These are phyloP conservation scores for Candida smagusa DNA, from an alignment of 1,139 yeast species.

Conservation along the genomic window DNA sequence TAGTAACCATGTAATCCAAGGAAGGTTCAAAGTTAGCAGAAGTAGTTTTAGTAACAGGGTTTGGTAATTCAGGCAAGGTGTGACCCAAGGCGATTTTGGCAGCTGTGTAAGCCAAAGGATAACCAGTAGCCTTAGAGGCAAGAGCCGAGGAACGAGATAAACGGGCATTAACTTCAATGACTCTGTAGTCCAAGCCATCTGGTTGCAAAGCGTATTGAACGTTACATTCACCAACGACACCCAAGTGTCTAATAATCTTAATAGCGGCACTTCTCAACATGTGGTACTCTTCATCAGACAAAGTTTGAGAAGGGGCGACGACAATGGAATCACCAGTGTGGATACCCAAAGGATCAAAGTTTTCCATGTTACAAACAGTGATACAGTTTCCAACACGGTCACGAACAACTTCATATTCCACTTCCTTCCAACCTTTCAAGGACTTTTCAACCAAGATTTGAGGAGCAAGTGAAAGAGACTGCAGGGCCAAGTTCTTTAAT, in stretches of 20 bases:
- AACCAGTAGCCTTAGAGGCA: conserved; percentile 98
- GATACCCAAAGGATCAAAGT: conserved; percentile 95
- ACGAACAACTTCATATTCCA: conserved; percentile 97
- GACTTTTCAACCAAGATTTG: conserved; percentile 96
- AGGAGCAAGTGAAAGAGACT: conserved; percentile 85
- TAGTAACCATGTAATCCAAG: conserved; percentile 92
- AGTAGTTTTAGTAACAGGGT: conserved; percentile 94
- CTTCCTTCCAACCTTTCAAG: conserved; percentile 98
- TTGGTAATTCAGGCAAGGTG: conserved; percentile 91
- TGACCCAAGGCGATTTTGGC: conserved; percentile 95
- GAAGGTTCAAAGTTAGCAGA: conserved; percentile 97
- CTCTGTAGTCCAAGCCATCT: conserved; percentile 91
- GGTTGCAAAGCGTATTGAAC: conserved; percentile 97
- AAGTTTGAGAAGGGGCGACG: conserved; percentile 97
- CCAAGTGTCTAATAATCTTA: conserved; percentile 94
- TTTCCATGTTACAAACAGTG: conserved; percentile 99
- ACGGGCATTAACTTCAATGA: conserved; percentile 96
- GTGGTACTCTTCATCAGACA: conserved; percentile 95
- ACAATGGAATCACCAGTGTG: conserved; percentile 99
- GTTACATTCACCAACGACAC: conserved; percentile 99
- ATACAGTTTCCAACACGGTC: conserved; percentile 96
- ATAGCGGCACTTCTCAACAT: conserved; percentile 98
- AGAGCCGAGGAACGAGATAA: conserved; percentile 95
- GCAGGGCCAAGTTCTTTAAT: conserved; percentile 81
- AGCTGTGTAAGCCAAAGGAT: conserved; percentile 97